A percentile compares a stretch with the other conserved stretches of the same genome.
These are phyloP conservation scores for Begonia loranthoides DNA, from an alignment of 306 rosid genomes.

Conservation along the genomic window DNA sequence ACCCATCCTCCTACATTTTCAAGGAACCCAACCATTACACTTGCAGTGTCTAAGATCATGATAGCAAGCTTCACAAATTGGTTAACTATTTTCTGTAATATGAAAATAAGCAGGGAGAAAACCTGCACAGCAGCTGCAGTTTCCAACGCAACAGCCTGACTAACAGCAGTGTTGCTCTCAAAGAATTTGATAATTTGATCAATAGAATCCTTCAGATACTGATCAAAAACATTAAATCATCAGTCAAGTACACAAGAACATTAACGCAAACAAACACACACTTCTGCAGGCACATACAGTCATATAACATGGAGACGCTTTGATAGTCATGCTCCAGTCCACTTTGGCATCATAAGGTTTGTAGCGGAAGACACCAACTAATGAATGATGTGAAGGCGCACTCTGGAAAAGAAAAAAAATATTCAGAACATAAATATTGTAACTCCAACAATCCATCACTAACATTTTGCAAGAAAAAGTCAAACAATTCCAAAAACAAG, in stretches of 20 bases:
- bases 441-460: no score
- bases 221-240: slow-evolving; percentile 23
- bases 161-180: slow-evolving; percentile 58
- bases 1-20: no score
- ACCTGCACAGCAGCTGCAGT: slow-evolving; percentile 99
- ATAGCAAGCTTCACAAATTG: no score
- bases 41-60: no score
- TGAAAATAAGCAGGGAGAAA: slow-evolving; percentile 3
- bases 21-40: no score
- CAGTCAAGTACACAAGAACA: slow-evolving; percentile 11
- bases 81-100: background rate
- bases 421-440: background rate
- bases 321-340: slow-evolving; percentile 96
- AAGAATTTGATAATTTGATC: slow-evolving; percentile 74
- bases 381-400: slow-evolving; percentile 63
- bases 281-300: slow-evolving; percentile 42
- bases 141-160: slow-evolving; percentile 82
- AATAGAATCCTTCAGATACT: slow-evolving; percentile 81
- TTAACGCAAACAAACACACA: slow-evolving; percentile 5
- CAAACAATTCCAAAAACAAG: slow-evolving; percentile 3
- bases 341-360: slow-evolving; percentile 71
- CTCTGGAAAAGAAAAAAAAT: slow-evolving; percentile 37
- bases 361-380: slow-evolving; percentile 55
- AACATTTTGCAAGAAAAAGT: background rate
- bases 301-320: slow-evolving; percentile 97